These are phyloP conservation scores for Stachybotrys chlorohalonatus DNA, from an alignment of 2,329 filamentous ascomycete genomes.

Conservation along the genomic window DNA sequence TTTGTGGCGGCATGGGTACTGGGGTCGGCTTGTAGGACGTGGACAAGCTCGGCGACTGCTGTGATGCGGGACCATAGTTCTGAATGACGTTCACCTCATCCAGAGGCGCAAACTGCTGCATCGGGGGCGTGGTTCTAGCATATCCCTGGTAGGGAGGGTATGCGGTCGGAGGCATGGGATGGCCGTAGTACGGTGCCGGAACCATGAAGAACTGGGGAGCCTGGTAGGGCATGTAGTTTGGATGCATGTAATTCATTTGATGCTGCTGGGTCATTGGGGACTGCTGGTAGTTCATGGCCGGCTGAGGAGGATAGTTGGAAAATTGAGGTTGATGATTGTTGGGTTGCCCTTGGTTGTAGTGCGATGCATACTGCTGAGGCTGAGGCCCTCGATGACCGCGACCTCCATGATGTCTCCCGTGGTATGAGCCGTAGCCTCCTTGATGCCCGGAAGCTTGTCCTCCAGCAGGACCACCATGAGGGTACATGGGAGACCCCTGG, in stretches of 20 bases:
- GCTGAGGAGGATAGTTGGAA: not conserved
- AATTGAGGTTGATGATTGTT: not conserved
- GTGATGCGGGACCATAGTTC: slow-evolving; percentile 39
- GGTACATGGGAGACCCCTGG: not conserved
- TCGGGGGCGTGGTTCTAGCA: slow-evolving; percentile 38
- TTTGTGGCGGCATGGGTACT: slow-evolving; percentile 34
- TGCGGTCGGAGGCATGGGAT: slow-evolving; percentile 32
- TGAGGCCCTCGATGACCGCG: not conserved
- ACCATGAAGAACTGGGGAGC: slow-evolving; percentile 41
- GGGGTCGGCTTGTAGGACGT: slow-evolving; percentile 49
- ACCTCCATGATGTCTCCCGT: not conserved
- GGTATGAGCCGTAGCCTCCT: not conserved
- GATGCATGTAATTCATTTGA: slow-evolving; percentile 39
- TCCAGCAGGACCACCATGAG: not conserved
- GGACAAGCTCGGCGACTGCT: slow-evolving; percentile 44
- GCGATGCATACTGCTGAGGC: not conserved
- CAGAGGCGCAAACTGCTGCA: slow-evolving; percentile 47
- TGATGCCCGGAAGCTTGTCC: not conserved
- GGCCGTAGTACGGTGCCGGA: slow-evolving; percentile 49
- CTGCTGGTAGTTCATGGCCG: slow-evolving; percentile 14
- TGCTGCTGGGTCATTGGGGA: slow-evolving; percentile 18
- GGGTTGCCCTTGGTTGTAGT: not conserved
- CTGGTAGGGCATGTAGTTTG: slow-evolving; percentile 41
- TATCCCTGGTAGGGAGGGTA: slow-evolving; percentile 43
- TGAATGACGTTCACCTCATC: slow-evolving; percentile 34